Evolutionary conservation across 139 green algal genomes (phyloP).

Genomic region (Zygnema cylindricum): DNA sequence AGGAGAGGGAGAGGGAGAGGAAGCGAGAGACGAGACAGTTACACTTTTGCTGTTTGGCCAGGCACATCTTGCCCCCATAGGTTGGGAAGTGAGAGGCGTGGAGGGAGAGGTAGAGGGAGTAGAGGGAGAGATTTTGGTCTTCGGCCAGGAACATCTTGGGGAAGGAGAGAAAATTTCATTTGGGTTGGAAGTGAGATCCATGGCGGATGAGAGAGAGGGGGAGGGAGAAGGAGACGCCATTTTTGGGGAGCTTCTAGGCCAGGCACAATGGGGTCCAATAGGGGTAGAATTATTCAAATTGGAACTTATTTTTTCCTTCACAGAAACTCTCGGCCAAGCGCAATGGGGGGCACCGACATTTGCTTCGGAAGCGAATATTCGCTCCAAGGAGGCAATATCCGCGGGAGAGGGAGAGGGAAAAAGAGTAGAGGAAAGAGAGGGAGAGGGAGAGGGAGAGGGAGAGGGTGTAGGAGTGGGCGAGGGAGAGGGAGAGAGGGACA

Average conservation of each 20-base stretch:
- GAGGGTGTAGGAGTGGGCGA: not conserved
- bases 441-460: not conserved
- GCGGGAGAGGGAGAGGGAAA: not conserved
- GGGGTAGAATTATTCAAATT: not conserved
- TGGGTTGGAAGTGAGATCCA: not conserved
- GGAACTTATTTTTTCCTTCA: not conserved
- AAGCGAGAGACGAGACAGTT: not conserved
- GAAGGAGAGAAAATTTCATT: not conserved
- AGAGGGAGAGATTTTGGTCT: not conserved
- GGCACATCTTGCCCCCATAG: not conserved
- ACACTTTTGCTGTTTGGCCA: not conserved
- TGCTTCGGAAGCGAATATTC: not conserved
- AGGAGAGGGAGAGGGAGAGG: not conserved
- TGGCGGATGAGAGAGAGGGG: not conserved
- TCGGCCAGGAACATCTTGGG: not conserved
- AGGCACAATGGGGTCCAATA: not conserved
- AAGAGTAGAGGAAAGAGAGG: not conserved
- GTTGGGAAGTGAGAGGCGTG: not conserved
- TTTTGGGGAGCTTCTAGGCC: too few relatives aligned
- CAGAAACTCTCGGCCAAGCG: not conserved
- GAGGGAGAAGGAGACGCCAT: not conserved
- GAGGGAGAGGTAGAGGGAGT: too few relatives aligned
- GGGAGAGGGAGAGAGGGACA: not conserved
- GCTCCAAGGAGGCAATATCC: not conserved
- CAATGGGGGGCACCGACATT: not conserved